A percentile compares a stretch with the other conserved stretches of the same genome.
Conservation (phyloP, 257 asterid species). For the Solanum sejunctum region DNA sequence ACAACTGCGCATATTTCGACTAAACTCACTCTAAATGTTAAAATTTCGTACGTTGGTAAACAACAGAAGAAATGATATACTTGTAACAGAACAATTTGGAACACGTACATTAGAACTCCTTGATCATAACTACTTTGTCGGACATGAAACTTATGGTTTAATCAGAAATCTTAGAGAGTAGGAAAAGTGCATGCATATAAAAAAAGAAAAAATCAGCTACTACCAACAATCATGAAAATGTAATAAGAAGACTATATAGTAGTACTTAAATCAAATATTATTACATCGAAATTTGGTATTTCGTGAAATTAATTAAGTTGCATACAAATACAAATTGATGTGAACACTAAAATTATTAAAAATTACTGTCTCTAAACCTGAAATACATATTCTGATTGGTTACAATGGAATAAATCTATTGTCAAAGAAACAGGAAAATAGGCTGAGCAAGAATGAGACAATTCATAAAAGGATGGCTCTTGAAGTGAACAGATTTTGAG, state of each 20-base stretch:
- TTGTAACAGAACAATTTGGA: background rate
- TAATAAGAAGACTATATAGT: background rate
- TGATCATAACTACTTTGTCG: too few relatives aligned
- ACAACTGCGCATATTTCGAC: too few relatives aligned
- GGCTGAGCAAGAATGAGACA: background rate
- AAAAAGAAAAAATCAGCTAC: background rate
- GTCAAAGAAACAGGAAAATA: slow-evolving; percentile 6
- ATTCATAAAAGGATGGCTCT: slow-evolving; percentile 1
- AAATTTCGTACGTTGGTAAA: too few relatives aligned
- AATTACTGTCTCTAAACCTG: background rate
- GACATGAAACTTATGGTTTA: background rate
- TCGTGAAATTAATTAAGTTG: too few relatives aligned
- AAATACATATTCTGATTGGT: background rate
- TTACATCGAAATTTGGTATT: background rate
- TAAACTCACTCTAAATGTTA: too few relatives aligned
- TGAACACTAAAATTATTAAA: background rate
- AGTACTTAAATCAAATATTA: background rate
- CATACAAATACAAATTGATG: too few relatives aligned
- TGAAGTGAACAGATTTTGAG: slow-evolving; percentile 15
- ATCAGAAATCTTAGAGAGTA: background rate
- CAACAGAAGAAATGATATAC: background rate
- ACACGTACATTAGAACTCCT: background rate
- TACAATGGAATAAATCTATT: background rate
- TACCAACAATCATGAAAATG: background rate
- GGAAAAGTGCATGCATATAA: background rate